Evolutionary conservation across 176 grass and related monocot species (phyloP).

Genomic region (Carex kokanica): DNA sequence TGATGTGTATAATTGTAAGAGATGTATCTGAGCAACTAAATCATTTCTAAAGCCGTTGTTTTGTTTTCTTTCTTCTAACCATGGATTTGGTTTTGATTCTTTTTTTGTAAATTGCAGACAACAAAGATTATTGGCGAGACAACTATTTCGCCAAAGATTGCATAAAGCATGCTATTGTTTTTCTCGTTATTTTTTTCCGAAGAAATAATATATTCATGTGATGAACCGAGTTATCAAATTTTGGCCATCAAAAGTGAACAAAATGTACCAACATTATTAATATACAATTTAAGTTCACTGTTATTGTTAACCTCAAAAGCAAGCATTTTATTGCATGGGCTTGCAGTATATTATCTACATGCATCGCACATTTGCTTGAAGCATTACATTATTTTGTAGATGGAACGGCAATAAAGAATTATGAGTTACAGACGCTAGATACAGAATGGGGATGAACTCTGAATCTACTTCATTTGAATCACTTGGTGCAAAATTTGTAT

Average conservation of each 20-base stretch:
- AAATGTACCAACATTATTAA: background rate
- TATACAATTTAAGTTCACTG: background rate
- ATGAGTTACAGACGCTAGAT: background rate
- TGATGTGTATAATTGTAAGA: constrained; percentile 1
- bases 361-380: background rate
- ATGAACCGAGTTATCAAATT: background rate
- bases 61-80: background rate
- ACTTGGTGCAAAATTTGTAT: background rate
- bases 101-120: background rate
- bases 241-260: background rate
- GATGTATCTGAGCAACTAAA: background rate
- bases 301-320: background rate
- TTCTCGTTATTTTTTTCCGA: background rate
- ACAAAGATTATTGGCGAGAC: background rate
- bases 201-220: background rate
- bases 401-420: constrained; percentile 3
- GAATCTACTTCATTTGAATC: too few relatives aligned
- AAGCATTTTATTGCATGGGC: constrained; percentile 3
- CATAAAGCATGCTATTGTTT: background rate
- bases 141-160: background rate
- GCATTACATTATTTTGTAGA: background rate
- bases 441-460: background rate
- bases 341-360: background rate
- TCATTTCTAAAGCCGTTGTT: background rate
- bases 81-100: background rate